A percentile compares a stretch with the other conserved stretches of the same genome.
phyloP scores from a whole-genome alignment of 2,329 filamentous ascomycete genomes.

The Curvularia sp. region DNA sequence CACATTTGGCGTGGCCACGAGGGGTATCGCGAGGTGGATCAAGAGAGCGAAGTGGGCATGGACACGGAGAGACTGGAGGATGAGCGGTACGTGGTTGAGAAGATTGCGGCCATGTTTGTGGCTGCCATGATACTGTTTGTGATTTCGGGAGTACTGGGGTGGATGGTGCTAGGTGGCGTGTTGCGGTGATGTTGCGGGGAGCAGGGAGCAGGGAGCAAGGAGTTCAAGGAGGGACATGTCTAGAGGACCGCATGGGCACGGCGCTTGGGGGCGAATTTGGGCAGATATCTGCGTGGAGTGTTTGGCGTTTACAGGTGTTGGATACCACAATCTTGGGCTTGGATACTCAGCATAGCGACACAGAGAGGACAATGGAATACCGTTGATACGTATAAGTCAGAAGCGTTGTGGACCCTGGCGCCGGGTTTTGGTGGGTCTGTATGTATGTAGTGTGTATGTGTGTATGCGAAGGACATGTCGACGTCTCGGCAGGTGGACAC shows the following conservation, averaged over 20 bases:
- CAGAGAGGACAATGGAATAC: not conserved
- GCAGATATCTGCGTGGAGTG: not conserved
- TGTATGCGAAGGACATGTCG: too few species aligned
- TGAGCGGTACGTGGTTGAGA: conserved; percentile 35
- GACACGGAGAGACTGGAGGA: conserved; percentile 28
- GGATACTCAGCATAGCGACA: not conserved
- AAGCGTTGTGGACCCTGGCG: conserved; percentile 17
- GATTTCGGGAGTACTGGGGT: conserved; percentile 29
- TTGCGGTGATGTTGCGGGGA: not conserved
- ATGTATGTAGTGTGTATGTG: too few species aligned
- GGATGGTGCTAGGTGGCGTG: conserved; percentile 22
- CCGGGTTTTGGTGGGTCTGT: conserved; percentile 8
- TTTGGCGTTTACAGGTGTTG: not conserved
- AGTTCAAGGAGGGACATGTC: not conserved
- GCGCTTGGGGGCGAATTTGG: not conserved
- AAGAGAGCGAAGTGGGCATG: conserved; percentile 20
- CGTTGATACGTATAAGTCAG: not conserved
- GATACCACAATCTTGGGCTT: not conserved
- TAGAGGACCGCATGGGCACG: not conserved
- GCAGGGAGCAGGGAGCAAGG: not conserved
- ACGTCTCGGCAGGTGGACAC: conserved; percentile 1
- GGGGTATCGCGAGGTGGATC: conserved; percentile 13
- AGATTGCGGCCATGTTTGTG: conserved; percentile 35
- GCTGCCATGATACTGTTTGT: conserved; percentile 32
- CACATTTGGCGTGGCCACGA: conserved; percentile 21